Percentiles rank a stretch among this genome's conserved stretches.
Evolutionary conservation across 139 green algal genomes (phyloP).

Genomic region (Tetradesmus lagerheimii): DNA sequence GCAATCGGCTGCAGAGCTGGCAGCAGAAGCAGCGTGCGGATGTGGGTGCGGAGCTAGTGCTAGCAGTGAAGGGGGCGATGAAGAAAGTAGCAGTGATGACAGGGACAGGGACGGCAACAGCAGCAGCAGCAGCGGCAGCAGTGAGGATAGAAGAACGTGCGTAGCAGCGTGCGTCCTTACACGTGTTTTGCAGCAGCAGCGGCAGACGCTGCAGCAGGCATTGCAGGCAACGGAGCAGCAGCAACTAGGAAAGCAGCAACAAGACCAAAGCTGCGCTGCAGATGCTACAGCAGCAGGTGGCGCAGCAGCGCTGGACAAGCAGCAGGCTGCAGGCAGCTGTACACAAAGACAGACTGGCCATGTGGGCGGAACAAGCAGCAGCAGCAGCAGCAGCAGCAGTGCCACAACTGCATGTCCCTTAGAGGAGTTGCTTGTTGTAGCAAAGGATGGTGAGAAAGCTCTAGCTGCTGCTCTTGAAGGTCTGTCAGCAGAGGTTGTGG

Average conservation of each 20-base stretch:
- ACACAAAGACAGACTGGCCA: not conserved
- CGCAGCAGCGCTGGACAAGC: not conserved
- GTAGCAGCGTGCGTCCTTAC: not conserved
- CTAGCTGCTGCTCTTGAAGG: not conserved
- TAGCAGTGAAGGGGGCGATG: not conserved
- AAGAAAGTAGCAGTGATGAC: not conserved
- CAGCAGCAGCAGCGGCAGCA: not conserved
- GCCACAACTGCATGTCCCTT: not conserved
- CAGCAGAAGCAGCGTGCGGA: not conserved
- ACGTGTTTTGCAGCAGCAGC: not conserved
- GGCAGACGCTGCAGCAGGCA: not conserved
- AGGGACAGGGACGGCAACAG: no score
- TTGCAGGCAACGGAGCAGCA: not conserved
- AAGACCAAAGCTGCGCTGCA: not conserved
- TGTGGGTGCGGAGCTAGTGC: not conserved
- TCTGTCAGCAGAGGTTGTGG: not conserved
- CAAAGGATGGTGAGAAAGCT: not conserved
- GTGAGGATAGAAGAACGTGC: no score
- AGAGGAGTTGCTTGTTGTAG: not conserved
- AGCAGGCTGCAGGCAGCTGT: not conserved
- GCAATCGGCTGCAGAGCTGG: not conserved
- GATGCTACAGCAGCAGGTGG: not conserved
- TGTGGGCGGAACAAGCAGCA: not conserved
- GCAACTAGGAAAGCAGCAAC: not conserved
- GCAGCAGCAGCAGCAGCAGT: not conserved